Base-by-base conservation (phyloP, 2,329 filamentous ascomycete species). In the Pestalotiopsis sp. region DNA sequence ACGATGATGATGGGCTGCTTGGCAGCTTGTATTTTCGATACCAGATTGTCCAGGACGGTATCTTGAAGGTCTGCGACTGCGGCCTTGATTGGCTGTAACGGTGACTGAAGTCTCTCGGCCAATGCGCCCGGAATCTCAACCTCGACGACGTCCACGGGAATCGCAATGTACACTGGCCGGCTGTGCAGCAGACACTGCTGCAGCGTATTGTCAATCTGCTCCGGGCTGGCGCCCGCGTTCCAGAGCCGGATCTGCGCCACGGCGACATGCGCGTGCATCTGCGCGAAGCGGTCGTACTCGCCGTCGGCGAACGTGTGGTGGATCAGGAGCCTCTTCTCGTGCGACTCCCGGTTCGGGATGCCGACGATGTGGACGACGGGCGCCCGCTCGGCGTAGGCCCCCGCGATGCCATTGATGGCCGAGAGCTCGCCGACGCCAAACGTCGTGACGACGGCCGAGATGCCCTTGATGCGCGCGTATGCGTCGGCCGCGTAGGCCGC, bases 291-390 rank as follows among this genome's bases (percentile, higher is more conserved):
- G 25, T 81, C 76, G 67, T 84, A 89, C 39, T 89, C 83, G 12
- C 85, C 85, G 71, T 89, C 86, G n/a, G 83, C 83, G 70, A 89
- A 81, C 0, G 86, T 87, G 69, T 89, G 87, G 67, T 89, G 87
- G 25, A 89, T 78, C 63, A 83, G 70, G 12, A 79, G 74, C 3
- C 84, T 79, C 2, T 77, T 73, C 11, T 83, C 79, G 70, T 88
- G 86, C 3, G 81, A 78, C 9, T 73, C 70, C 2, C 83, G 79
- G 2, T 78, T 77, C 9, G 87, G 86, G 0, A 84, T 84, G 2
- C 88, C 88, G 25, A 89, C 87, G 57, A 90, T 84, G 72, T 90
- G 87, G 12, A 90, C 83, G 23, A 90, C 83, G 0, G 86, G 82
- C 0, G 85, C 85, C 38, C 82, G 81, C 76, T 90, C 88, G 11